Percentiles rank a stretch among this genome's conserved stretches.
Conservation (phyloP, 2,329 filamentous ascomycete genomes). For the Arthrobotrys sinensis region DNA sequence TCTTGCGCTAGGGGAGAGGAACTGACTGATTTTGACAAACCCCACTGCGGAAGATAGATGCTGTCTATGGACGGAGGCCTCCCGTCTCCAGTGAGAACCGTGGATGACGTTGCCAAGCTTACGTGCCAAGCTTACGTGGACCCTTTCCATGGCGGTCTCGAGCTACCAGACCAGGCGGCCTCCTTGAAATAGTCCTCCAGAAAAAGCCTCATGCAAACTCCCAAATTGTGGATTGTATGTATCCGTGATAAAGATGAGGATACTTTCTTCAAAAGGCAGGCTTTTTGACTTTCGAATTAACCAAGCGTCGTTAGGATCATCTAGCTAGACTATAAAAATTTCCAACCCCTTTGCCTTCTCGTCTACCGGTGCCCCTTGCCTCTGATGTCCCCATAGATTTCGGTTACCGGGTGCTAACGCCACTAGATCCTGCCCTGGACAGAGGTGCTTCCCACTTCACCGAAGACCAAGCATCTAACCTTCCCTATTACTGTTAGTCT, state of each 20-base stretch:
- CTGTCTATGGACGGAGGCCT: slow-evolving; percentile 33
- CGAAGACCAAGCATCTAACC: background rate
- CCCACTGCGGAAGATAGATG: slow-evolving; percentile 33
- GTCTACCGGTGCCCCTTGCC: slow-evolving; percentile 7
- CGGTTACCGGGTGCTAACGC: slow-evolving; percentile 14
- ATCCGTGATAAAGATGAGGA: background rate
- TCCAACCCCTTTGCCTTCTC: slow-evolving; percentile 6
- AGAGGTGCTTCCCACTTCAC: slow-evolving; percentile 8
- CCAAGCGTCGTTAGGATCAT: background rate
- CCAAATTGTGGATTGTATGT: background rate
- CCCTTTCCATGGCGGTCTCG: slow-evolving; percentile 11
- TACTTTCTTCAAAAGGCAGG: background rate
- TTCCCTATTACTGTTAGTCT: slow-evolving; percentile 25
- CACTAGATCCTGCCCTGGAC: background rate
- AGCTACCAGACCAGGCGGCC: background rate
- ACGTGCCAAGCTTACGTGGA: slow-evolving; percentile 51
- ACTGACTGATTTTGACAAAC: background rate
- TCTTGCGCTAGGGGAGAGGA: background rate
- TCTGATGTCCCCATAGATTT: slow-evolving; percentile 2
- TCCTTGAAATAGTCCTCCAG: background rate
- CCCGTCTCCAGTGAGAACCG: slow-evolving; percentile 25
- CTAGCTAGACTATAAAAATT: background rate
- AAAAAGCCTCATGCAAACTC: slow-evolving; percentile 47
- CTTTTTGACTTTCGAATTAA: background rate
- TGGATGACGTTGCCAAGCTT: slow-evolving; percentile 51